Evolutionary conservation across 345 rosid genomes (phyloP).

Genomic region (Aurinia saxatilis): DNA sequence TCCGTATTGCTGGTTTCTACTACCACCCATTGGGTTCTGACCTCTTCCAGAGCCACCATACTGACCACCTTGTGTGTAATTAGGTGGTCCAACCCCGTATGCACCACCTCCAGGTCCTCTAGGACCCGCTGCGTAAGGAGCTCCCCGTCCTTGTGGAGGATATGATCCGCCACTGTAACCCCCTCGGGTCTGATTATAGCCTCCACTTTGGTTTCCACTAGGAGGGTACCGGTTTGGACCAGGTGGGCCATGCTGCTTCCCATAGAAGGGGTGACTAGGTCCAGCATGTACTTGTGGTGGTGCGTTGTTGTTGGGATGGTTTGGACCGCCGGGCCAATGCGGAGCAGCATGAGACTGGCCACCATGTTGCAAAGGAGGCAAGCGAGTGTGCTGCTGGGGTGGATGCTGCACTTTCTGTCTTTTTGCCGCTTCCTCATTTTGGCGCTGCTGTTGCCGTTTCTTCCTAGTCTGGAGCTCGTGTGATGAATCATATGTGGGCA

Average conservation of each 20-base stretch:
- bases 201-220: constrained; percentile 57
- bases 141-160: constrained; percentile 77
- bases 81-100: constrained; percentile 69
- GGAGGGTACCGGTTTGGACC: constrained; percentile 61
- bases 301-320: constrained; percentile 46
- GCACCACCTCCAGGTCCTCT: constrained; percentile 72
- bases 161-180: constrained; percentile 69
- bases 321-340: constrained; percentile 34
- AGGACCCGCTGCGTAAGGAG: constrained; percentile 57
- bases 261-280: constrained; percentile 60
- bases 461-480: constrained; percentile 98
- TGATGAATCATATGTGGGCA: constrained; percentile 91
- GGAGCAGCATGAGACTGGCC: constrained; percentile 63
- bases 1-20: constrained; percentile 81
- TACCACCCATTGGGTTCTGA: constrained; percentile 74
- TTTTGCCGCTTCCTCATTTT: constrained; percentile 79
- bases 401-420: constrained; percentile 81
- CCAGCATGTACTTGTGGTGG: constrained; percentile 74
- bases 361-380: constrained; percentile 75
- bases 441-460: constrained; percentile 90
- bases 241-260: constrained; percentile 70
- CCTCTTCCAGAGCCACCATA: constrained; percentile 62
- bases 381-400: constrained; percentile 65
- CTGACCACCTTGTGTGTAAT: constrained; percentile 67
- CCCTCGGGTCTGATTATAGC: constrained; percentile 39